Evolutionary conservation across 2,329 filamentous ascomycete genomes (phyloP).

Genomic region (Penicillium olsonii): DNA sequence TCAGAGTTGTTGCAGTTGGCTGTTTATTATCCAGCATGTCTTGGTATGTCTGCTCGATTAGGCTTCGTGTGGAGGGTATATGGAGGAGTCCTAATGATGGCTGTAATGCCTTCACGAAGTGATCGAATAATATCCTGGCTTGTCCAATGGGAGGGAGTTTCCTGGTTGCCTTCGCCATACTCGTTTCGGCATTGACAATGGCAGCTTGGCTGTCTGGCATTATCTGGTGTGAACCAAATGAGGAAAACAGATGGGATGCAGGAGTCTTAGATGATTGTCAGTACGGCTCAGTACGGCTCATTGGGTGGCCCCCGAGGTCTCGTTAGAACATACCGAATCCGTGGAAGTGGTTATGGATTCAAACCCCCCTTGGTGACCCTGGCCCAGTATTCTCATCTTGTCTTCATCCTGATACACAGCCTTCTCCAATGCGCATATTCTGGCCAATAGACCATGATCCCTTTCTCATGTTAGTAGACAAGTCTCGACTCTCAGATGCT

Average conservation of each 20-base stretch:
- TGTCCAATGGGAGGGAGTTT: slow-evolving; percentile 18
- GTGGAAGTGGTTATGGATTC: not conserved
- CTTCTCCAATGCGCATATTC: slow-evolving; percentile 15
- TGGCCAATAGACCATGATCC: slow-evolving; percentile 12
- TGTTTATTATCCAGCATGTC: slow-evolving; percentile 15
- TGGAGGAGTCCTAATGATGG: slow-evolving; percentile 19
- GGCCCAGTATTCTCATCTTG: not conserved
- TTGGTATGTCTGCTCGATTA: slow-evolving; percentile 17
- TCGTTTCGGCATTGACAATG: not conserved
- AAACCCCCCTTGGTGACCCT: not conserved
- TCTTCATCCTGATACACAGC: slow-evolving; percentile 1
- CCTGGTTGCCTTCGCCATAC: slow-evolving; percentile 8
- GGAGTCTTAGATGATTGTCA: not conserved
- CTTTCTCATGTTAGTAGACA: slow-evolving; percentile 4
- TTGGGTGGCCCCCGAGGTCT: not conserved
- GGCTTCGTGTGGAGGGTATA: slow-evolving; percentile 12
- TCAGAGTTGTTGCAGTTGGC: slow-evolving; percentile 12
- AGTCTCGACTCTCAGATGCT: slow-evolving; percentile 1
- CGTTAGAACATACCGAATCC: not conserved
- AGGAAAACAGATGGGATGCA: slow-evolving; percentile 4
- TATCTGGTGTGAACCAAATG: slow-evolving; percentile 13
- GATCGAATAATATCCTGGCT: slow-evolving; percentile 14
- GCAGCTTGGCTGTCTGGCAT: not conserved
- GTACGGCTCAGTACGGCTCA: not conserved
- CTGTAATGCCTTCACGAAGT: slow-evolving; percentile 16